These are phyloP conservation scores for Metschnikowia proteae DNA, from an alignment of 805 yeast genomes.

Conservation along the genomic window DNA sequence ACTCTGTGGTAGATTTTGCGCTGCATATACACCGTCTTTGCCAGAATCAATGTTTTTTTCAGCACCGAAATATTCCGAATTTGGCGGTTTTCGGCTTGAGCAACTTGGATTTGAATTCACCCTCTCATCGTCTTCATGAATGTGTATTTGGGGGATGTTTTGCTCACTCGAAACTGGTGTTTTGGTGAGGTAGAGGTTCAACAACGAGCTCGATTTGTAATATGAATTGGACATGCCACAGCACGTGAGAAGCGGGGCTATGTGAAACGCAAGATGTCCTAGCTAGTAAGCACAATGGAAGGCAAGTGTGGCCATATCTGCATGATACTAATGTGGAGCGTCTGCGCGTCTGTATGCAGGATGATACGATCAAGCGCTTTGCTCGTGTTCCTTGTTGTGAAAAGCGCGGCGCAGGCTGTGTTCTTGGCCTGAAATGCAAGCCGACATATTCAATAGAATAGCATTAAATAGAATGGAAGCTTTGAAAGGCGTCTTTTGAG, in stretches of 20 bases:
- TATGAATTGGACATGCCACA: not conserved
- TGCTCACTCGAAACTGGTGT: not conserved
- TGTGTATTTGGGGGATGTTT: not conserved
- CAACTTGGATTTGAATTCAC: not conserved
- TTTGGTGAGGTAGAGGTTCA: conserved; percentile 2
- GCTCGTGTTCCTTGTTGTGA: not conserved
- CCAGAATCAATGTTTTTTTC: not conserved
- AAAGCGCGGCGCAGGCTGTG: not conserved
- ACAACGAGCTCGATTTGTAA: conserved; percentile 1
- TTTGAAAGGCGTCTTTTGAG: too few relatives aligned
- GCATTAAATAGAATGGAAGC: too few relatives aligned
- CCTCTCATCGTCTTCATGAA: not conserved
- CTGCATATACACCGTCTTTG: not conserved
- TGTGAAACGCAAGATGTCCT: not conserved
- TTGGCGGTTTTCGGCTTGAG: not conserved
- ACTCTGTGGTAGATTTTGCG: not conserved
- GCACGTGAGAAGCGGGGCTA: too few relatives aligned
- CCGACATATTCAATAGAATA: too few relatives aligned
- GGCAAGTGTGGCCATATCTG: not conserved
- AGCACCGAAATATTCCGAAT: not conserved
- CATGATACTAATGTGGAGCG: not conserved
- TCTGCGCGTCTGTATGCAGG: not conserved
- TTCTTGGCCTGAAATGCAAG: not conserved
- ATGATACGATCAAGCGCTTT: not conserved
- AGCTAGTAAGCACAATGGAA: not conserved